A percentile compares a stretch with the other conserved stretches of the same genome.
Evolutionary conservation across 169 alveolate species (phyloP).

Genomic region (Plasmodium gallinaceum): DNA sequence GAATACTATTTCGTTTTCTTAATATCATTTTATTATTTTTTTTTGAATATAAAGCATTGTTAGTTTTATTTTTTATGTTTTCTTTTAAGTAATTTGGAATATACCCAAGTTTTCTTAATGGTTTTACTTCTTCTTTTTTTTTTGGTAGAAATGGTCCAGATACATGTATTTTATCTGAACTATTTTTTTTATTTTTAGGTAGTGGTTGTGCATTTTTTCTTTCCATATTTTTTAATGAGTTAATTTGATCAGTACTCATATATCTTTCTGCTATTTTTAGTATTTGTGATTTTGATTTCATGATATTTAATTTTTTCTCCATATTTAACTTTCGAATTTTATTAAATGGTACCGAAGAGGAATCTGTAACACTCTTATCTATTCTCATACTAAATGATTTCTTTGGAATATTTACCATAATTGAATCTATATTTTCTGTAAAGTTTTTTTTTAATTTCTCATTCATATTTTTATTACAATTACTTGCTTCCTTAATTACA

Average conservation of each 20-base stretch:
- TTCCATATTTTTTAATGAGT: slow-evolving; percentile 31
- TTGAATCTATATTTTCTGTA: slow-evolving; percentile 26
- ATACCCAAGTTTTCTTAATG: slow-evolving; percentile 2
- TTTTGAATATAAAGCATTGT: neutral
- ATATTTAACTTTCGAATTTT: slow-evolving; percentile 46
- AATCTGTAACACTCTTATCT: slow-evolving; percentile 34
- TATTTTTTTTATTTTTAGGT: slow-evolving; percentile 14
- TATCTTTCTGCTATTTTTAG: slow-evolving; percentile 56
- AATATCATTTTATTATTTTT: slow-evolving; percentile 6
- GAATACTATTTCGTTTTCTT: neutral
- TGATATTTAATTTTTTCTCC: too few relatives aligned
- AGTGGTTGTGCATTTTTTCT: slow-evolving; percentile 27
- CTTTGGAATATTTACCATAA: slow-evolving; percentile 12
- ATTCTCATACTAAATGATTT: slow-evolving; percentile 41
- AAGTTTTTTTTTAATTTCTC: slow-evolving; percentile 29
- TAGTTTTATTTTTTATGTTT: neutral
- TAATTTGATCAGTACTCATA: slow-evolving; percentile 51
- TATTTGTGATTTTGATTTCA: slow-evolving; percentile 54
- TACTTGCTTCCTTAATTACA: slow-evolving; percentile 11
- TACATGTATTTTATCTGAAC: neutral
- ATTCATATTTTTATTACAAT: slow-evolving; percentile 9
- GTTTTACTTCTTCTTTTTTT: neutral
- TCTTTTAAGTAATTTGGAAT: slow-evolving; percentile 18
- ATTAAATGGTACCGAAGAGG: slow-evolving; percentile 38
- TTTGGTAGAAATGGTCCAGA: slow-evolving; percentile 30